Evolutionary conservation across 768 basidiomycete species (phyloP).

Genomic region (Trametopsis cervina): DNA sequence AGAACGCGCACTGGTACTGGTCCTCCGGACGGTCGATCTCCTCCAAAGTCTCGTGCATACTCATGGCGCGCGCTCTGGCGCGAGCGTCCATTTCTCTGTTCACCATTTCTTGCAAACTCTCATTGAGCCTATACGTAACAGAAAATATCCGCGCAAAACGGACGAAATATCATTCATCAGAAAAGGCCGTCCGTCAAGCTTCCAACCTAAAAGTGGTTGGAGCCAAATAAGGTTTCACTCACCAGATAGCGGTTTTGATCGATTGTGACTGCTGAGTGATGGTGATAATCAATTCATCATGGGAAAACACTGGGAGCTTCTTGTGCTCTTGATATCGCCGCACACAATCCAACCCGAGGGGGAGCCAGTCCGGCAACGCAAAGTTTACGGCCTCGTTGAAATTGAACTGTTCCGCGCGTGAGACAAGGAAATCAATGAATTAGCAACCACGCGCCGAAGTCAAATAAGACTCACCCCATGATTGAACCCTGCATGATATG

Average conservation of each 20-base stretch:
- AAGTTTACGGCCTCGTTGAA: slow-evolving; percentile 99
- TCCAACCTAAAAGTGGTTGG: not conserved
- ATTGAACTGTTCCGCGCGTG: slow-evolving; percentile 57
- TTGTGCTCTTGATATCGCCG: slow-evolving; percentile 83
- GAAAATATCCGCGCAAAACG: slow-evolving; percentile 18
- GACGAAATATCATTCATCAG: slow-evolving; percentile 4
- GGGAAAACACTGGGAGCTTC: slow-evolving; percentile 96
- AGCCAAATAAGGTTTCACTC: slow-evolving; percentile 8
- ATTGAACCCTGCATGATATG: slow-evolving; percentile 97
- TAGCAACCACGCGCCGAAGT: slow-evolving; percentile 1
- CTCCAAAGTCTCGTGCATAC: slow-evolving; percentile 64
- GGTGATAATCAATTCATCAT: slow-evolving; percentile 95
- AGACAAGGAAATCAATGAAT: slow-evolving; percentile 3
- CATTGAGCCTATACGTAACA: slow-evolving; percentile 66
- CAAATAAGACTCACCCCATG: slow-evolving; percentile 68
- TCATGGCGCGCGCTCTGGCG: slow-evolving; percentile 46
- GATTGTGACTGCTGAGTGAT: slow-evolving; percentile 92
- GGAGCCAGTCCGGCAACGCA: slow-evolving; percentile 92
- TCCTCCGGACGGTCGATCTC: slow-evolving; percentile 84
- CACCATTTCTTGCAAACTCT: slow-evolving; percentile 83
- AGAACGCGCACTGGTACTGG: slow-evolving; percentile 89
- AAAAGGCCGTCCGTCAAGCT: slow-evolving; percentile 3
- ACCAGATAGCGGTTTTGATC: slow-evolving; percentile 93
- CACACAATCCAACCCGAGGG: slow-evolving; percentile 82
- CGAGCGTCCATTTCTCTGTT: slow-evolving; percentile 74